phyloP scores from a whole-genome alignment of 805 yeast species.

The Zygotorulaspora chibaensis region DNA sequence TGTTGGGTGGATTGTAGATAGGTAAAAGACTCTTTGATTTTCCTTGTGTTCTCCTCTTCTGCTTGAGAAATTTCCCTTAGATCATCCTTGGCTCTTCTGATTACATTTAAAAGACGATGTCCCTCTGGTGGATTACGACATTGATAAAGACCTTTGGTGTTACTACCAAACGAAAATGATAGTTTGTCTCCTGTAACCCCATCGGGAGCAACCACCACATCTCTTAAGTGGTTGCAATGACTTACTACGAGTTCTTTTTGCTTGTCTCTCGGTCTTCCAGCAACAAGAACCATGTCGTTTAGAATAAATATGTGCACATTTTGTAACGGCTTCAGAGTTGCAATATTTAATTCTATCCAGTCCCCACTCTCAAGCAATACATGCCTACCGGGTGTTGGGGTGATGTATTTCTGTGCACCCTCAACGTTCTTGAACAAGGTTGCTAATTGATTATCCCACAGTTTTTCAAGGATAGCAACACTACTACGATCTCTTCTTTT shows the following conservation, averaged over 20 bases:
- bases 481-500: constrained; percentile 56
- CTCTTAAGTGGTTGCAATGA: constrained; percentile 73
- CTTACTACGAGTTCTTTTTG: constrained; percentile 56
- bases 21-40: constrained; percentile 43
- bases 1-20: constrained; percentile 37
- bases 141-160: constrained; percentile 21
- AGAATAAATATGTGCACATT: constrained; percentile 72
- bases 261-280: constrained; percentile 46
- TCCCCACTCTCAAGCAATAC: constrained; percentile 72
- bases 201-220: constrained; percentile 44
- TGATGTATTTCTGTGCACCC: constrained; percentile 79
- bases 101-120: constrained; percentile 47
- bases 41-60: constrained; percentile 43
- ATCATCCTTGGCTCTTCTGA: constrained; percentile 59
- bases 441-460: constrained; percentile 74
- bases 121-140: constrained; percentile 25
- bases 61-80: constrained; percentile 50
- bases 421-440: constrained; percentile 77
- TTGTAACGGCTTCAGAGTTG: constrained; percentile 75
- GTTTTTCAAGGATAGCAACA: constrained; percentile 65
- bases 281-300: constrained; percentile 73
- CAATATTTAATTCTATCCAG: constrained; percentile 83
- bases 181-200: constrained; percentile 17
- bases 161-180: constrained; percentile 18
- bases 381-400: constrained; percentile 75